Conservation (phyloP, 805 yeast genomes). For the Suhomyces emberorum region DNA sequence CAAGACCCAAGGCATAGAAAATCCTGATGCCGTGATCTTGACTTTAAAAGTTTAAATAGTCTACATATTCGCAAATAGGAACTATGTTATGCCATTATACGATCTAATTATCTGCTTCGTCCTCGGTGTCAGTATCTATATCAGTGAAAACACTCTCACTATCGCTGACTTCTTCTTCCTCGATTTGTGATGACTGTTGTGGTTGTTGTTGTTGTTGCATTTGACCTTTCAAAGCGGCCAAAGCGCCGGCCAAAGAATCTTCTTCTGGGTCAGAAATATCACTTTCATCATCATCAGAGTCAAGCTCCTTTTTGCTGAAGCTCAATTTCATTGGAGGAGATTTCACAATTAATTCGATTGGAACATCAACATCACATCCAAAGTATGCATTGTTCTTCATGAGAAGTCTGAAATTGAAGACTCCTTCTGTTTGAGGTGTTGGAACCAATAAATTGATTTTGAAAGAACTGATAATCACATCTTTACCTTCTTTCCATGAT, state of each 20-base stretch:
- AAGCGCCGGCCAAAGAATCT: constrained; percentile 71
- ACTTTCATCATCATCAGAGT: constrained; percentile 45
- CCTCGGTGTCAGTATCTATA: constrained; percentile 46
- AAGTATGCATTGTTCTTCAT: constrained; percentile 75
- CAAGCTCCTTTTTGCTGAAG: constrained; percentile 23
- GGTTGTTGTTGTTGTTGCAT: no score
- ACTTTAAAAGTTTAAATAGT: constrained; percentile 6
- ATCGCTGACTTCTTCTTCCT: constrained; percentile 37
- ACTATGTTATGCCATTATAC: neutral
- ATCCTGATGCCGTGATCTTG: constrained; percentile 48
- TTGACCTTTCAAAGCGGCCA: constrained; percentile 67
- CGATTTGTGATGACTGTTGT: constrained; percentile 13
- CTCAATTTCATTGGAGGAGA: constrained; percentile 36
- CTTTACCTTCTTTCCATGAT: constrained; percentile 42
- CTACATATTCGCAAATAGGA: neutral
- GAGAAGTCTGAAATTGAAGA: constrained; percentile 63
- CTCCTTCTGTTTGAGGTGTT: constrained; percentile 71
- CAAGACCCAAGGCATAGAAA: constrained; percentile 39
- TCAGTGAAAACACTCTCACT: constrained; percentile 42
- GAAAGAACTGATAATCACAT: constrained; percentile 61
- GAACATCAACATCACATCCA: constrained; percentile 75
- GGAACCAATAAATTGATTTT: constrained; percentile 72
- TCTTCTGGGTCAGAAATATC: constrained; percentile 70
- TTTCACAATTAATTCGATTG: constrained; percentile 67
- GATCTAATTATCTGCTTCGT: constrained; percentile 25